These are phyloP conservation scores for Trametes sp. DNA, from an alignment of 1,284 basidiomycete species.

Conservation along the genomic window DNA sequence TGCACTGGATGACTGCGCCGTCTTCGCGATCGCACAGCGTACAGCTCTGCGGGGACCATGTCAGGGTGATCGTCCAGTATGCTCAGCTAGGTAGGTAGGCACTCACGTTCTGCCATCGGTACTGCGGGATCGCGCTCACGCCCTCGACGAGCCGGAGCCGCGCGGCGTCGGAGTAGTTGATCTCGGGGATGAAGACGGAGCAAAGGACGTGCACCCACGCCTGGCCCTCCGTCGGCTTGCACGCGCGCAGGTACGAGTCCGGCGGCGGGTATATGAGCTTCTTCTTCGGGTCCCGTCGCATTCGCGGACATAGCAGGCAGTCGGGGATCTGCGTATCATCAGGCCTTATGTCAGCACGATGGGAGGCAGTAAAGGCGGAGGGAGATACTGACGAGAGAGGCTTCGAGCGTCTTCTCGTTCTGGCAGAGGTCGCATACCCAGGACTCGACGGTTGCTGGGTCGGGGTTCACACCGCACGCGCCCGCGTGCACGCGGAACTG, in stretches of 20 bases:
- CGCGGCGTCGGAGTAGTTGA: conserved; percentile 78
- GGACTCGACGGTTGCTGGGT: conserved; percentile 65
- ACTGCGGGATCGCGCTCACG: conserved; percentile 74
- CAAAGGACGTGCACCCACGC: conserved; percentile 94
- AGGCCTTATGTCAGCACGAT: too few relatives aligned
- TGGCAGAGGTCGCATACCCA: conserved; percentile 90
- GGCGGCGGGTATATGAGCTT: conserved; percentile 52
- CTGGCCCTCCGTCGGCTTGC: conserved; percentile 94
- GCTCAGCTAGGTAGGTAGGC: background rate
- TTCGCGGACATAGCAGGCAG: conserved; percentile 78
- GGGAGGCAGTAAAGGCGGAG: background rate
- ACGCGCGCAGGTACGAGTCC: conserved; percentile 81
- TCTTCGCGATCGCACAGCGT: conserved; percentile 69
- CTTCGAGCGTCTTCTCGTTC: conserved; percentile 81
- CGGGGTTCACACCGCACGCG: conserved; percentile 73
- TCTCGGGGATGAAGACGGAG: conserved; percentile 86
- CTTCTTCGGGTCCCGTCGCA: conserved; percentile 56
- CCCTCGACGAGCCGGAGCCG: conserved; percentile 86
- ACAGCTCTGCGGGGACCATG: conserved; percentile 53
- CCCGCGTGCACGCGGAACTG: conserved; percentile 76
- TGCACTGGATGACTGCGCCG: conserved; percentile 87
- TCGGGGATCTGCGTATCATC: conserved; percentile 73
- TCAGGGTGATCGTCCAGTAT: background rate
- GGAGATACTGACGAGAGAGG: conserved; percentile 68
- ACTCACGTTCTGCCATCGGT: conserved; percentile 71